These are phyloP conservation scores for Tripterygium wilfordii DNA, from an alignment of 177 flowering plant genomes.

Conservation along the genomic window DNA sequence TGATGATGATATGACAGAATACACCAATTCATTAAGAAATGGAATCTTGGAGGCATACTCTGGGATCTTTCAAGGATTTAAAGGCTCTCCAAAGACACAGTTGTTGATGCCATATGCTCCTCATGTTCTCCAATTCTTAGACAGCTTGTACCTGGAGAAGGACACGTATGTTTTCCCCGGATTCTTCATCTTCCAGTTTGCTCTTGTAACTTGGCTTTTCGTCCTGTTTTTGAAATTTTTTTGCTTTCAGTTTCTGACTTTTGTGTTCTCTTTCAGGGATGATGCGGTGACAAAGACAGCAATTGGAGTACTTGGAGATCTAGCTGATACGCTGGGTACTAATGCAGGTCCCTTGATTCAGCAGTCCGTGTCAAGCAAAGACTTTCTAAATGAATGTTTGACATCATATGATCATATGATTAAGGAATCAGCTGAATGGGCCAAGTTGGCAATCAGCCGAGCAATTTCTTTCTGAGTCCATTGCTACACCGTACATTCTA, in stretches of 20 bases:
- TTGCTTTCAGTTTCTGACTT: neutral
- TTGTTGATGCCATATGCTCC: slow-evolving; percentile 59
- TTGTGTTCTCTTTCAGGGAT: slow-evolving; percentile 40
- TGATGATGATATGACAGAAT: slow-evolving; percentile 60
- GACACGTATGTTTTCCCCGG: slow-evolving; percentile 51
- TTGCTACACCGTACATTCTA: slow-evolving; percentile 18
- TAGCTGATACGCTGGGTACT: slow-evolving; percentile 68
- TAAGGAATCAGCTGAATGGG: slow-evolving; percentile 81
- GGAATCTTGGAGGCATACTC: slow-evolving; percentile 78
- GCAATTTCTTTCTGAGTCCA: slow-evolving; percentile 52
- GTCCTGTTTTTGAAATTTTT: neutral
- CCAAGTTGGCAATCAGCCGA: slow-evolving; percentile 55
- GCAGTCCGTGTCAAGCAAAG: slow-evolving; percentile 56
- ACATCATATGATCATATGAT: slow-evolving; percentile 58
- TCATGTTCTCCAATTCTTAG: slow-evolving; percentile 64
- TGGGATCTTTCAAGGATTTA: slow-evolving; percentile 71
- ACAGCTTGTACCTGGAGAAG: slow-evolving; percentile 52
- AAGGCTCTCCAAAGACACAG: slow-evolving; percentile 62
- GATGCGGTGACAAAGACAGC: slow-evolving; percentile 70
- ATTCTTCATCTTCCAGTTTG: neutral
- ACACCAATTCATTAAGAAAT: slow-evolving; percentile 56
- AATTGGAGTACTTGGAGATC: slow-evolving; percentile 73
- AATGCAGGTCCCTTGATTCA: slow-evolving; percentile 61
- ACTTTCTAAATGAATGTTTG: slow-evolving; percentile 63
- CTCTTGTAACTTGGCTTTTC: neutral